phyloP scores from a whole-genome alignment of 306 rosid species.

The Macrotyloma uniflorum region DNA sequence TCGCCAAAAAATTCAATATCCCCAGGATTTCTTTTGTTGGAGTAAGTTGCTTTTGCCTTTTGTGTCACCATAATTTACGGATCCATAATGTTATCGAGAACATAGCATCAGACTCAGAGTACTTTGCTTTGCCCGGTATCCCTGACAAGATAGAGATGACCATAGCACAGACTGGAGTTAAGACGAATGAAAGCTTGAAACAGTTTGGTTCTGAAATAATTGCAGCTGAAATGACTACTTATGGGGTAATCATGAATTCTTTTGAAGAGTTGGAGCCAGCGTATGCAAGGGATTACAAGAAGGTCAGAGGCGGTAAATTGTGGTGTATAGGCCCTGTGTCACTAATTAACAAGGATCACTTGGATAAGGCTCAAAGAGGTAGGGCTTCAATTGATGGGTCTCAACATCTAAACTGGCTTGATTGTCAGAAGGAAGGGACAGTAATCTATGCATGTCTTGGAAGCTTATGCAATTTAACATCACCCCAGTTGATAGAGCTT shows the following conservation, averaged over 20 bases:
- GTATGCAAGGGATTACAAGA: conserved; percentile 46
- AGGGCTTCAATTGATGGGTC: conserved; percentile 36
- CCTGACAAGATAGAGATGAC: conserved; percentile 52
- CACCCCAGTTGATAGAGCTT: conserved; percentile 45
- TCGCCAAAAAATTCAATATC: conserved; percentile 46
- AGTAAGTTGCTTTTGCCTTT: conserved; percentile 33
- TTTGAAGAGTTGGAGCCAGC: conserved; percentile 66
- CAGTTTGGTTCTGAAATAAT: not conserved
- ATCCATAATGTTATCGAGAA: not conserved
- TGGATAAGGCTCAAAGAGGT: conserved; percentile 66
- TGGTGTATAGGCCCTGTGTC: conserved; percentile 70
- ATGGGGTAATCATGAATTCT: conserved; percentile 53
- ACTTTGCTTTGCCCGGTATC: conserved; percentile 45
- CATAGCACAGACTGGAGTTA: conserved; percentile 1
- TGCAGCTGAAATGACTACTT: conserved; percentile 45
- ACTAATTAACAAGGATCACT: conserved; percentile 41
- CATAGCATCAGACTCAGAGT: conserved; percentile 37
- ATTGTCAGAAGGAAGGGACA: conserved; percentile 33
- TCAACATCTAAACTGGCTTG: conserved; percentile 55
- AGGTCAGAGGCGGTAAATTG: conserved; percentile 34
- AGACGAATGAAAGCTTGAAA: not conserved
- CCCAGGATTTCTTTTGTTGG: conserved; percentile 59
- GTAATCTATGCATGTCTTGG: conserved; percentile 69
- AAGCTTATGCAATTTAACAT: conserved; percentile 38
- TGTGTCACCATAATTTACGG: not conserved